Conservation (phyloP, 345 rosid genomes). For the Linum tenue region DNA sequence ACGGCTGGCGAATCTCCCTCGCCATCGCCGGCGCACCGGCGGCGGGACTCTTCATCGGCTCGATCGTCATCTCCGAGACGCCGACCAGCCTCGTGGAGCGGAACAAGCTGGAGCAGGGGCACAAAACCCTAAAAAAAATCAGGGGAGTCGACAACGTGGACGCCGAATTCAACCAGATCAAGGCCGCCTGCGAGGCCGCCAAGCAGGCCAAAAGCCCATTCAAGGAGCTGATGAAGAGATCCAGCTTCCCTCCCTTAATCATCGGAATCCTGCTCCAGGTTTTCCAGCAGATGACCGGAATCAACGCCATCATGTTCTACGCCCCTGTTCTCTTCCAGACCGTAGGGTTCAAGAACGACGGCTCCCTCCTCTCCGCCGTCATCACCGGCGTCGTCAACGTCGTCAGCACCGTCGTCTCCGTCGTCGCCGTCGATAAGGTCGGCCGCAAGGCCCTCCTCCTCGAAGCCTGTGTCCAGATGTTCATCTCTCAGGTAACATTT, state of each 20-base stretch:
- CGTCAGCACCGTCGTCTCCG: conserved; percentile 26
- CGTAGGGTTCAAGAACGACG: conserved; percentile 25
- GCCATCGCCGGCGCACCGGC: conserved; percentile 51
- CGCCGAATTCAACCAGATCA: conserved; percentile 31
- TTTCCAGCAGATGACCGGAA: conserved; percentile 61
- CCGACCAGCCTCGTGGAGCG: conserved; percentile 54
- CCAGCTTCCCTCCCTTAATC: conserved; percentile 45
- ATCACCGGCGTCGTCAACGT: conserved; percentile 28
- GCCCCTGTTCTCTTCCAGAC: conserved; percentile 32
- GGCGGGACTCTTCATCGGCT: conserved; percentile 35
- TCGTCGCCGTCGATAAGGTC: conserved; percentile 21
- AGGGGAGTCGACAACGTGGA: conserved; percentile 45
- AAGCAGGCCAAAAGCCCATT: conserved; percentile 32
- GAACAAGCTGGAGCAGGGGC: conserved; percentile 21
- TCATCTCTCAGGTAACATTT: conserved; percentile 17
- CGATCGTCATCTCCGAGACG: conserved; percentile 42
- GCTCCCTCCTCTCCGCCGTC: conserved; percentile 23
- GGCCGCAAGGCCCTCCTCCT: conserved; percentile 38
- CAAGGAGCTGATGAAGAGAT: conserved; percentile 27
- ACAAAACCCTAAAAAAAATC: conserved; percentile 32
- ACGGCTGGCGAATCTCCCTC: conserved; percentile 48
- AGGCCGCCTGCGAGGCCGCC: conserved; percentile 33
- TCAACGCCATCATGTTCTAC: conserved; percentile 43
- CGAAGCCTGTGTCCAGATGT: conserved; percentile 36
- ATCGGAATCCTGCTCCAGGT: conserved; percentile 42